Percentiles rank a stretch among this genome's conserved stretches.
phyloP scores from a whole-genome alignment of 371 early-diverging fungal species.

The Mortierella sp. region DNA sequence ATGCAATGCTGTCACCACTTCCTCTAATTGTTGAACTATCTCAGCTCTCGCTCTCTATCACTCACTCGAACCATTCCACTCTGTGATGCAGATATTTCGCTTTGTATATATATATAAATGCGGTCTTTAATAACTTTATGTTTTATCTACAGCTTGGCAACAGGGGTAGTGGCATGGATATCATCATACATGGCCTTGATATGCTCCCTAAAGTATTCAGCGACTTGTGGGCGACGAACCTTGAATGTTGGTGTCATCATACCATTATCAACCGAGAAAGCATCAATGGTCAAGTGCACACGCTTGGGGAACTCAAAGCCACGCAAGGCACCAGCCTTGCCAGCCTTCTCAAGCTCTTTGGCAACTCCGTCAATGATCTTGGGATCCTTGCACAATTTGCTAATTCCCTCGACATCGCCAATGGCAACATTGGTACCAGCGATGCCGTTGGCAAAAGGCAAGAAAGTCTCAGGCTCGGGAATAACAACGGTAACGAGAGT shows the following conservation, averaged over 20 bases:
- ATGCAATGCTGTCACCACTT: not conserved
- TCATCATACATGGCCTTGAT: constrained; percentile 71
- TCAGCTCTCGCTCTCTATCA: not conserved
- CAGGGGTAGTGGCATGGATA: constrained; percentile 39
- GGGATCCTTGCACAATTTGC: constrained; percentile 70
- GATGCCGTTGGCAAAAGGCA: constrained; percentile 58
- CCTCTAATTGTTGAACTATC: not conserved
- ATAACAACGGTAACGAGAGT: constrained; percentile 88
- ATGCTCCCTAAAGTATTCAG: constrained; percentile 69
- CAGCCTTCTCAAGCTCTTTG: constrained; percentile 48
- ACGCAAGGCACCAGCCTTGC: constrained; percentile 52
- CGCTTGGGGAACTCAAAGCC: constrained; percentile 69
- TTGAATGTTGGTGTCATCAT: constrained; percentile 80
- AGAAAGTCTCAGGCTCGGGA: constrained; percentile 77
- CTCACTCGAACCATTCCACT: not conserved
- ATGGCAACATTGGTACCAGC: constrained; percentile 35
- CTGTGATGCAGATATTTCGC: not conserved
- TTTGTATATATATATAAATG: too few relatives aligned
- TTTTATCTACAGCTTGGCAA: constrained; percentile 53
- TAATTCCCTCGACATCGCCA: constrained; percentile 57
- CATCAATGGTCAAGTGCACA: constrained; percentile 63
- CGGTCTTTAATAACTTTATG: not conserved
- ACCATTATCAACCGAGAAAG: constrained; percentile 70
- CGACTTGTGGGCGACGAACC: constrained; percentile 82
- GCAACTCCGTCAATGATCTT: constrained; percentile 57